A percentile compares a stretch with the other conserved stretches of the same genome.
Evolutionary conservation across 129 eudicot genomes (phyloP).

Genomic region (Flaveria brownii): DNA sequence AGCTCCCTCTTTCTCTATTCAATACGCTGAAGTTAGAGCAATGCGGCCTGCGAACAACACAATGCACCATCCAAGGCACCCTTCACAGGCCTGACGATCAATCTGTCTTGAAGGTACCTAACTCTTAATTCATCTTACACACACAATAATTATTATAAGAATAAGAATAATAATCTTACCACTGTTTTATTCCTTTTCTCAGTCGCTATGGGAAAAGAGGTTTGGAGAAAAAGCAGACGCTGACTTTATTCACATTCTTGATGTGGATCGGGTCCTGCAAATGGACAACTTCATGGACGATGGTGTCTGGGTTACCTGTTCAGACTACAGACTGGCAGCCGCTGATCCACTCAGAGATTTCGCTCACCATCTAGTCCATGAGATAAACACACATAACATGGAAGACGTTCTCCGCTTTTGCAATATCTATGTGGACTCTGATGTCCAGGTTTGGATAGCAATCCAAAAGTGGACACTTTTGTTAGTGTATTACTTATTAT

Average conservation of each 20-base stretch:
- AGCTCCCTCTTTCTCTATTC: too few species aligned
- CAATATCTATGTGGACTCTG: slow-evolving; percentile 61
- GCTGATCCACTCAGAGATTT: slow-evolving; percentile 86
- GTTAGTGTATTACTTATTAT: too few species aligned
- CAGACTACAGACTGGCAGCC: slow-evolving; percentile 61
- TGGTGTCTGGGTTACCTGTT: slow-evolving; percentile 75
- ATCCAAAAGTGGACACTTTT: too few species aligned
- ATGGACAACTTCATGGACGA: slow-evolving; percentile 84
- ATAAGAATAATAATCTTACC: too few species aligned
- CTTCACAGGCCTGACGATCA: slow-evolving; percentile 53
- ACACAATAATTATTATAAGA: too few species aligned
- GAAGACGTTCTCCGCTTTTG: slow-evolving; percentile 88
- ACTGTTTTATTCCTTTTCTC: not conserved
- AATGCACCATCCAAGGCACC: slow-evolving; percentile 79
- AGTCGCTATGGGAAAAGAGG: slow-evolving; percentile 79
- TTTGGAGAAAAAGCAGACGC: slow-evolving; percentile 75
- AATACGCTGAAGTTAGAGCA: slow-evolving; percentile 51
- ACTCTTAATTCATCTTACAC: too few species aligned
- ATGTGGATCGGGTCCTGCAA: slow-evolving; percentile 74
- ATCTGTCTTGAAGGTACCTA: too few species aligned
- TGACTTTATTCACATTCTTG: slow-evolving; percentile 50
- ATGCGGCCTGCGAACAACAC: slow-evolving; percentile 77
- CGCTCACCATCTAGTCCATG: slow-evolving; percentile 66
- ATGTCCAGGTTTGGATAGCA: slow-evolving; percentile 59
- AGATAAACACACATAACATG: slow-evolving; percentile 72